These are phyloP conservation scores for Leucocoprinus leucothites DNA, from an alignment of 768 basidiomycete species.

Conservation along the genomic window DNA sequence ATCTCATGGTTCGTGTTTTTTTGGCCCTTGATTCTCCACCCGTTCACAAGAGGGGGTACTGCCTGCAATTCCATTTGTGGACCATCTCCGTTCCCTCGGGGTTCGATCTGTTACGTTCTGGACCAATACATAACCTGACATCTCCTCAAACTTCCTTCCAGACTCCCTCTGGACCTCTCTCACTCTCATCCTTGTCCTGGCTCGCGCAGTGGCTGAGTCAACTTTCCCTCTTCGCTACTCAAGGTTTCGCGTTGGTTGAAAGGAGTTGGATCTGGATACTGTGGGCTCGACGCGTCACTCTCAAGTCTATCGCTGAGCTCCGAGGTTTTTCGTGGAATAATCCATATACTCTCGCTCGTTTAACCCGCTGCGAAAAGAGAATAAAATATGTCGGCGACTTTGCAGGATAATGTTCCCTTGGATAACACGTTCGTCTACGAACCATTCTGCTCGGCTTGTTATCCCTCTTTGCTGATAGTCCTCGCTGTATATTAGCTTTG, in stretches of 20 bases:
- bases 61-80: not conserved
- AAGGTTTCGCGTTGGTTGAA: too few relatives aligned
- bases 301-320: not conserved
- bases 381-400: conserved; percentile 19
- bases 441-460: not conserved
- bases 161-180: conserved; percentile 5
- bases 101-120: not conserved
- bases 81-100: not conserved
- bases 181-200: not conserved
- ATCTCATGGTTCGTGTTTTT: not conserved
- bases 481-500: conserved; percentile 28
- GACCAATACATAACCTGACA: not conserved
- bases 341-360: not conserved
- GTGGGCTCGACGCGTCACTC: too few relatives aligned
- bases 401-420: conserved; percentile 24
- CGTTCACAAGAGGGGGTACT: not conserved
- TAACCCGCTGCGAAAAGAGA: not conserved
- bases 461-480: not conserved
- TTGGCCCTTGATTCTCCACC: not conserved
- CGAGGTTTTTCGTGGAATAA: not conserved
- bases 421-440: conserved; percentile 28
- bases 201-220: too few relatives aligned
- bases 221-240: too few relatives aligned
- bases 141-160: not conserved
- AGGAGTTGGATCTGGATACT: too few relatives aligned